Base-by-base conservation (phyloP, 2,329 filamentous ascomycete species). In the Hymenoscyphus scutula region DNA sequence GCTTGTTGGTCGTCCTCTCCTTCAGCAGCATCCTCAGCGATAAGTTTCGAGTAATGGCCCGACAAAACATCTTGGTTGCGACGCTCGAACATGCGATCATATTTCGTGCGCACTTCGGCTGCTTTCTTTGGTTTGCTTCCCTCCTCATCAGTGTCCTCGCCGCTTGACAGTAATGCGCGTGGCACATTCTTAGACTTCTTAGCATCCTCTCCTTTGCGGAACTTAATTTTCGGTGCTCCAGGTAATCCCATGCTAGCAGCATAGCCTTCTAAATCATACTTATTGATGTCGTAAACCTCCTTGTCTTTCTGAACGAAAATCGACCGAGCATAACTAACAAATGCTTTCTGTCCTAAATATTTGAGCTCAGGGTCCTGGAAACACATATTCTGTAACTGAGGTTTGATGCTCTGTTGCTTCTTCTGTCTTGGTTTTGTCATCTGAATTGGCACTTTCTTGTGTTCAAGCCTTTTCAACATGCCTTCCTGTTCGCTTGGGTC, bases 21-120 rank as follows among this genome's bases (percentile, higher is more conserved):
- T 2, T 77, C 73, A 27, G 76, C 77, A 48, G 80, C 78, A 58
- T 84, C 86, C 45, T 88, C 82, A 58, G 82, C 82, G 64, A 98
- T 87, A 66, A 99, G 83, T 73, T 94, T 97, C 64, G 87, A 86
- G 80, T 97, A 98, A 77, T 99, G 95, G 61, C 89, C 87, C n/a
- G 94, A 93, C 67, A 99, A 78, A 34, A 99, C 90, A 73, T 97
- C 93, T 77, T 98, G 94, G 77, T 99, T 99, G 70, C 89, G 90
- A 64, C 95, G 84, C 79, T 97, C 94, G 76, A 98, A 97, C 95
- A 99, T 98, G 70, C 92, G 89, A 76, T 99, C 92, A 75, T 96
- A 96, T 76, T 97, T 98, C 34, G 96, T 99, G 65, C 92, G 86
- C 19, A 97, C 91, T 70, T 87, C 84, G 11, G 82, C 80, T 77